Evolutionary conservation across 305 asterid species (phyloP), one percentile per base, ranked within the genome.

Genomic region (Solanum hybrid): DNA sequence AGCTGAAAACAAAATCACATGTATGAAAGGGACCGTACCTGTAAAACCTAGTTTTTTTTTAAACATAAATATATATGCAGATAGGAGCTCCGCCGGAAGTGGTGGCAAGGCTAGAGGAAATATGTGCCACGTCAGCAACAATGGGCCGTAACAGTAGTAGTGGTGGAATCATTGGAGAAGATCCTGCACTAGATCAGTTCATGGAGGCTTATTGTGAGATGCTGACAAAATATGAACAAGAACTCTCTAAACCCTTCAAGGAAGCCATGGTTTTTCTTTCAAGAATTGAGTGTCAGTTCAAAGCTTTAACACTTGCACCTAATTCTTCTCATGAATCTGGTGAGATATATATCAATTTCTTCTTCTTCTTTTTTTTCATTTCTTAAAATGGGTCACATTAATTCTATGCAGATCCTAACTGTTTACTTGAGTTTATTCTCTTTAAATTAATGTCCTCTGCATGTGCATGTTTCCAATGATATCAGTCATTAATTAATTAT

Each of bases 121-220:
- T 96, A 10, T 95, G 96, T 79, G 95, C 94, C 0, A 90, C 99
- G 12, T 95, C 95, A 31, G 95, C 96, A 35, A 78, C 87, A 4
- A 90, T 93, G 79, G 87, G 95, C 87, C 93, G 94, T 40, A 90
- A 38, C 82, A 60, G 71, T 19, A 60, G 71, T 4, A 66, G 75
- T 86, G 90, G 93, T 80, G 90, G 94, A 13, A 51, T 84, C 15
- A 87, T 97, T 4, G 98, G 99, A 2, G 97, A 95, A 86, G 99
- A 97, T 93, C 99, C 99, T 81, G 97, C 95, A 77, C 93, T 97
- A 9, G 99, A 97, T 85, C 99, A 97, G 86, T 97, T 97, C 91
- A 97, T 97, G 99, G 99, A 97, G 89, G 99, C 99, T 0, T 97
- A 97, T 89, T 96, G 99, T 91, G 99, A 97, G 89, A 97, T 97